Evolutionary conservation across 176 grass and related monocot species (phyloP).

Genomic region (Pontederia crassipes): DNA sequence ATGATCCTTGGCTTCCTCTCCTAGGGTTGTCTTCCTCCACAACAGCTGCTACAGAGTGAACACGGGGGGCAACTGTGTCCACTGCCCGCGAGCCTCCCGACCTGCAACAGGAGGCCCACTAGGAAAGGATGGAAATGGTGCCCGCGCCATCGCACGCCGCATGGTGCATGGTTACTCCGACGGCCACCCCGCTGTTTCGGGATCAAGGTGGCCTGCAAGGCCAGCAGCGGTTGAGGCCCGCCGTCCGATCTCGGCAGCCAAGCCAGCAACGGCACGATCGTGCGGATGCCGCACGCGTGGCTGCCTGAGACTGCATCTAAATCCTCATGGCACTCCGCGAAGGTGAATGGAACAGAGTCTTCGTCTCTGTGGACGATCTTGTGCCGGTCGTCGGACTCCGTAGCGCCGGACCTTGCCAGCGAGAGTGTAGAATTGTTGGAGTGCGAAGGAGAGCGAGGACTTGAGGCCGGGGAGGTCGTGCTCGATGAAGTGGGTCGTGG

Average conservation of each 20-base stretch:
- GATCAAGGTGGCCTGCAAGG: constrained; percentile 33
- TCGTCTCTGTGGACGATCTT: constrained; percentile 11
- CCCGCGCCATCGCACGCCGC: constrained; percentile 21
- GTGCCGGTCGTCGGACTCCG: not conserved
- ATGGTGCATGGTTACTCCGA: constrained; percentile 28
- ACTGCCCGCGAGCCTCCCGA: not conserved
- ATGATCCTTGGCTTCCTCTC: no score
- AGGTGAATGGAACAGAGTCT: constrained; percentile 13
- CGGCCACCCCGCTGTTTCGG: constrained; percentile 16
- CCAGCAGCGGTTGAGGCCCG: constrained; percentile 14
- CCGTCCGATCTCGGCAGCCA: not conserved
- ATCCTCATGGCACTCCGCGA: constrained; percentile 12
- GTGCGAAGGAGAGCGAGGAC: constrained; percentile 15
- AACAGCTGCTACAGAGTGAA: no score
- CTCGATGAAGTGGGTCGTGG: not conserved
- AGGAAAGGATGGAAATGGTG: constrained; percentile 27
- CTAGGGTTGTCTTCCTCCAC: constrained; percentile 18
- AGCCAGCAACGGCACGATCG: constrained; percentile 21
- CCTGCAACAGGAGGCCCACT: constrained; percentile 8
- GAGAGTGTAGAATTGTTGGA: constrained; percentile 14
- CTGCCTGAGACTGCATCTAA: not conserved
- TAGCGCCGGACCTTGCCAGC: constrained; percentile 10
- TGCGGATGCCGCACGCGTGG: constrained; percentile 5
- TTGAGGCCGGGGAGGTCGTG: constrained; percentile 3
- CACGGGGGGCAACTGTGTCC: constrained; percentile 12